phyloP scores from a whole-genome alignment of 176 grass and related monocot species.

The Carex myosuroides region DNA sequence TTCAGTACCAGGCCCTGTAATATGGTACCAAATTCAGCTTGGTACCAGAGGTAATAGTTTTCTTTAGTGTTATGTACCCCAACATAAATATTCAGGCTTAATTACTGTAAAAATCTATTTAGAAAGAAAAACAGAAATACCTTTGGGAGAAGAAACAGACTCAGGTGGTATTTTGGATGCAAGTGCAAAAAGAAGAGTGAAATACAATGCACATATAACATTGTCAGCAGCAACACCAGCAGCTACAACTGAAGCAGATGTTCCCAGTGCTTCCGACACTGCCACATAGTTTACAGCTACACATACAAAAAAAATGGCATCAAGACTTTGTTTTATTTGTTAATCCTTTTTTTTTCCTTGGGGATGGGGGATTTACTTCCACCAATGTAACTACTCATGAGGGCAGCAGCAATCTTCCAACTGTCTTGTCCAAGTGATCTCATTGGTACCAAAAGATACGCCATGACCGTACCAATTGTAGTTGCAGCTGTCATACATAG shows the following conservation, averaged over 20 bases:
- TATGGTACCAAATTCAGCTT: not conserved
- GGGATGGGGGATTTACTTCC: constrained; percentile 40
- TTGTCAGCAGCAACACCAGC: constrained; percentile 88
- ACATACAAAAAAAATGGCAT: not conserved
- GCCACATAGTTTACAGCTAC: constrained; percentile 82
- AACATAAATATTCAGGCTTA: not conserved
- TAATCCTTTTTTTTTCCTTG: not conserved
- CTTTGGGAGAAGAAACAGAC: constrained; percentile 25
- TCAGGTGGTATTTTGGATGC: constrained; percentile 71
- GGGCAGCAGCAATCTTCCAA: constrained; percentile 90
- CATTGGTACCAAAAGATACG: constrained; percentile 72
- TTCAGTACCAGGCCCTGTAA: not conserved
- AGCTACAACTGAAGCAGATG: constrained; percentile 58
- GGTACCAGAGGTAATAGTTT: not conserved
- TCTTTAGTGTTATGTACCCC: not conserved
- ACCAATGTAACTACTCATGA: constrained; percentile 96
- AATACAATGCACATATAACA: constrained; percentile 76
- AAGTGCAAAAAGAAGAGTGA: constrained; percentile 64
- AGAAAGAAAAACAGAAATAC: not conserved
- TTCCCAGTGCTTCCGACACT: constrained; percentile 49
- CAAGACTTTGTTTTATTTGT: not conserved
- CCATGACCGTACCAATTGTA: constrained; percentile 46
- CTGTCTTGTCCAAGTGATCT: constrained; percentile 70
- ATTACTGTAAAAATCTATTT: not conserved
- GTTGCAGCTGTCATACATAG: constrained; percentile 40